These are phyloP conservation scores for Cadophora malorum DNA, from an alignment of 2,329 filamentous ascomycete species.

Conservation along the genomic window DNA sequence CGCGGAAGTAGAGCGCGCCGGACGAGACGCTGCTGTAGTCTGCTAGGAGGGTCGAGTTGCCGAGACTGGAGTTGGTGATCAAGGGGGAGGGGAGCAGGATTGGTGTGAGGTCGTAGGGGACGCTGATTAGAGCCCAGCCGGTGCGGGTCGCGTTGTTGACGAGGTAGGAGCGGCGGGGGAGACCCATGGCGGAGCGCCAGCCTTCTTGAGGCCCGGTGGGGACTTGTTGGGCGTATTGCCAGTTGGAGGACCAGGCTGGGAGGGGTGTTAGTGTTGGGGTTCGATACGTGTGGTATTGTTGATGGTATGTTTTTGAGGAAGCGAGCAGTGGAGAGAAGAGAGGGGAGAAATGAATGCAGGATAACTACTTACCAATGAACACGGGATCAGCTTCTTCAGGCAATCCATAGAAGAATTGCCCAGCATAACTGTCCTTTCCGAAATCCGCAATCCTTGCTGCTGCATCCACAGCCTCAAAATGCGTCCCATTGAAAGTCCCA, in stretches of 20 bases:
- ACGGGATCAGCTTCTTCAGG: slow-evolving; percentile 45
- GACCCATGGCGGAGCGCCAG: slow-evolving; percentile 59
- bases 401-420: slow-evolving; percentile 60
- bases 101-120: slow-evolving; percentile 56
- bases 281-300: no score
- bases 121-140: slow-evolving; percentile 58
- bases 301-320: no score
- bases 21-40: slow-evolving; percentile 58
- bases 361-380: slow-evolving; percentile 52
- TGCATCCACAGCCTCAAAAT: slow-evolving; percentile 57
- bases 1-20: slow-evolving; percentile 60
- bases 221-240: slow-evolving; percentile 61
- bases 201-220: slow-evolving; percentile 59
- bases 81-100: slow-evolving; percentile 51
- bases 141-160: slow-evolving; percentile 54
- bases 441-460: slow-evolving; percentile 53
- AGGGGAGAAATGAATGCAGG: no score
- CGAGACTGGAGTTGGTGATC: slow-evolving; percentile 51
- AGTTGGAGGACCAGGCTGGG: slow-evolving; percentile 65
- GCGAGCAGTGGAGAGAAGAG: no score
- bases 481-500: slow-evolving; percentile 68
- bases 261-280: slow-evolving; percentile 10
- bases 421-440: slow-evolving; percentile 61
- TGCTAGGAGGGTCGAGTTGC: slow-evolving; percentile 55
- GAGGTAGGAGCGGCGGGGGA: slow-evolving; percentile 61